A percentile compares a stretch with the other conserved stretches of the same genome.
These are phyloP conservation scores for Penicillium manginii DNA, from an alignment of 495 filamentous ascomycete genomes.

Conservation along the genomic window DNA sequence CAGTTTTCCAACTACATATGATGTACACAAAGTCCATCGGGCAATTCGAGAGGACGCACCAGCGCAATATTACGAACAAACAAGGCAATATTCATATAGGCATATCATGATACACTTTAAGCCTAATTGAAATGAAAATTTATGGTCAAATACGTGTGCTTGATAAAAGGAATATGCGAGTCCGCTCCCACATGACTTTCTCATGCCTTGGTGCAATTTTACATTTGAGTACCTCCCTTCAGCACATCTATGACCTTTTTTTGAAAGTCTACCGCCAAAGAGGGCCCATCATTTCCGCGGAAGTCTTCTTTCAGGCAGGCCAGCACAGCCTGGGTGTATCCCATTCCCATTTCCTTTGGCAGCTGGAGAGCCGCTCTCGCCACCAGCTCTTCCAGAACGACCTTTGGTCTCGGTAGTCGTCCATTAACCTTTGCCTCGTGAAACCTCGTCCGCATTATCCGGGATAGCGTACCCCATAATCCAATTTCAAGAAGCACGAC, in stretches of 20 bases:
- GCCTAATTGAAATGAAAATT: too few relatives aligned
- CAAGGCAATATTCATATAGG: too few relatives aligned
- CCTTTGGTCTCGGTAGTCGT: constrained; percentile 16
- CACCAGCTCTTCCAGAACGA: constrained; percentile 15
- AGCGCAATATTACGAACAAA: too few relatives aligned
- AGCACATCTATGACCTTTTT: constrained; percentile 23
- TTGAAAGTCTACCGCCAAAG: constrained; percentile 22
- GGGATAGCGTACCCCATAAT: constrained; percentile 31
- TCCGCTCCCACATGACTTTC: too few relatives aligned
- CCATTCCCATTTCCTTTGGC: constrained; percentile 23
- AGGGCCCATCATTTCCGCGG: constrained; percentile 14
- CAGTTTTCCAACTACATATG: neutral
- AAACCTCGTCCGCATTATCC: constrained; percentile 18
- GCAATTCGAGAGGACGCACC: too few relatives aligned
- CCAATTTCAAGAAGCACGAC: constrained; percentile 45
- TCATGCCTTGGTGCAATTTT: too few relatives aligned
- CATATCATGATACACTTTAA: too few relatives aligned
- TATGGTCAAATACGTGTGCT: too few relatives aligned
- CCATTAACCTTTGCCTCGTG: constrained; percentile 19
- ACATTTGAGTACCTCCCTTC: constrained; percentile 13
- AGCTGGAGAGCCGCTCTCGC: constrained; percentile 8
- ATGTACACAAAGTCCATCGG: too few relatives aligned
- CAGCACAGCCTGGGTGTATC: constrained; percentile 20
- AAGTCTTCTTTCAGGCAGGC: constrained; percentile 21
- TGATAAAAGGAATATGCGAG: too few relatives aligned